Evolutionary conservation across 2,329 filamentous ascomycete genomes (phyloP), one percentile per base, ranked within the genome.

Genomic region (Simplicillium aogashimaense): DNA sequence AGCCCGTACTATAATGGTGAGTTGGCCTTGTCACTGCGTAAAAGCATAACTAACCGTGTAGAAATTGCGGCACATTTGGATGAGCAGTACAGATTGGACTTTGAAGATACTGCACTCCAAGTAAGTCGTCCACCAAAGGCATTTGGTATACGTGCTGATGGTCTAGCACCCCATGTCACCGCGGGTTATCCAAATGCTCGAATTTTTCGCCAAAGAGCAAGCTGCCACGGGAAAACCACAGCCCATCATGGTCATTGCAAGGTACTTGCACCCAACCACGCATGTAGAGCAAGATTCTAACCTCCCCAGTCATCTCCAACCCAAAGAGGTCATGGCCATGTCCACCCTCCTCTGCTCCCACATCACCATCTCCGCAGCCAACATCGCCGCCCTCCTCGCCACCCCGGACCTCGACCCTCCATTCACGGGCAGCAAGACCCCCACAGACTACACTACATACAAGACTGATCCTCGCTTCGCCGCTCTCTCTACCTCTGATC

Each of bases 401-500:
- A 47, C 45, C 10, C 47, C 44, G 17, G 44, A 44, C 30, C 25
- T 31, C 14, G 34, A 43, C 7, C 42, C 42, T 7, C 34, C 38
- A 2, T 29, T 41, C 9, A 35, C 35, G 9, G 35, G n/a, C 11
- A 28, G 34, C 32, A 43, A 46, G 31, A 14, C 43, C 9, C 16
- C 43, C 39, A 28, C 29, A 14, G 31, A 14, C 10, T 49, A 47
- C 29, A 37, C 41, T 10, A 31, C 37, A 4, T 38, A 42, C 8
- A 40, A 57, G 29, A 59, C 59, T 13, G 50, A 59, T 8, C 40
- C 51, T 33, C 44, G 60, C 17, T 48, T 61, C 18, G 46, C 49
- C 37, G 56, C 57, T 42, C 43, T 66, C 12, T 51, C 55, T 3
- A 54, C 46, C 18, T 53, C 53, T n/a, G 64, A 70, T 43, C 61